Evolutionary conservation across 495 filamentous ascomycete genomes (phyloP).

Genomic region (Aspergillus biplanus): DNA sequence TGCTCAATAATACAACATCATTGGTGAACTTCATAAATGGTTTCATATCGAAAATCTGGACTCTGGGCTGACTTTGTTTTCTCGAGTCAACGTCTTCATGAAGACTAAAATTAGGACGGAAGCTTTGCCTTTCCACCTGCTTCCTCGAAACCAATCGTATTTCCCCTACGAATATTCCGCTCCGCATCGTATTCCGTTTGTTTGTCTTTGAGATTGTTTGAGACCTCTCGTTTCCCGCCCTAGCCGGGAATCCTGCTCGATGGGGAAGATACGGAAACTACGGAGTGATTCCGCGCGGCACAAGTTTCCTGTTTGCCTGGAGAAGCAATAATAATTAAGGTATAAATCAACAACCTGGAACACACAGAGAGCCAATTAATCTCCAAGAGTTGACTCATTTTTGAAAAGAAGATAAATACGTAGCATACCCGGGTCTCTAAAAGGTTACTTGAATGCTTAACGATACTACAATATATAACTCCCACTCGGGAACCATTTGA

Average conservation of each 20-base stretch:
- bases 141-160: background rate
- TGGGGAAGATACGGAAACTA: constrained; percentile 3
- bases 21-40: no score
- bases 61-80: no score
- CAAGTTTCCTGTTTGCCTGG: background rate
- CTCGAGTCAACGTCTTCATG: no score
- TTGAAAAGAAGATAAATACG: no score
- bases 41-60: no score
- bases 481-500: no score
- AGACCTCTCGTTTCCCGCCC: background rate
- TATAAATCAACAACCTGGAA: no score
- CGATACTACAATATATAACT: no score
- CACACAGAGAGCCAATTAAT: background rate
- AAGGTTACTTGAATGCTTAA: no score
- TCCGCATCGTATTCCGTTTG: background rate
- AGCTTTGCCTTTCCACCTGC: background rate
- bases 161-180: background rate
- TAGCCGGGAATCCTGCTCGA: background rate
- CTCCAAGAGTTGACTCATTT: background rate
- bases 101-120: background rate
- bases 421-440: no score
- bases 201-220: background rate
- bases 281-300: constrained; percentile 6
- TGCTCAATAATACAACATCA: no score
- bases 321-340: background rate